These are phyloP conservation scores for Salix brachista DNA, from an alignment of 345 rosid species.

Conservation along the genomic window DNA sequence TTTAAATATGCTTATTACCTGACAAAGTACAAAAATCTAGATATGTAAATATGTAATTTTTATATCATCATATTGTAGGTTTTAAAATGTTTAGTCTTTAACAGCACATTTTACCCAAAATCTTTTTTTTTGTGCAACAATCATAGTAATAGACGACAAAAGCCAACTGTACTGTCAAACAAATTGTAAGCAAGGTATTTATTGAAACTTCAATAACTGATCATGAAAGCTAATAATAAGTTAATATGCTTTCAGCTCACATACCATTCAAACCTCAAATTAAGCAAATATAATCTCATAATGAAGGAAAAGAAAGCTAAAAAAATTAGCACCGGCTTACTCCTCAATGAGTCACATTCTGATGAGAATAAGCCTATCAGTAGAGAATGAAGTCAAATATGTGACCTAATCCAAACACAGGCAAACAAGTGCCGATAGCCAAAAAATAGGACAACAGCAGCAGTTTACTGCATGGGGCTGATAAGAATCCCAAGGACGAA, in stretches of 20 bases:
- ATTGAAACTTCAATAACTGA: neutral
- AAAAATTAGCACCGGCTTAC: neutral
- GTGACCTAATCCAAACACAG: neutral
- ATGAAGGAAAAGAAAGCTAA: neutral
- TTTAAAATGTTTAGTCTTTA: neutral
- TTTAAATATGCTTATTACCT: neutral
- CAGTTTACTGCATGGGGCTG: neutral
- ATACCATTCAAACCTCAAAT: neutral
- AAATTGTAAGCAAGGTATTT: neutral
- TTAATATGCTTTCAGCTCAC: neutral
- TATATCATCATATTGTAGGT: neutral
- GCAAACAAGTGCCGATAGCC: neutral
- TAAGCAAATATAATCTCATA: neutral
- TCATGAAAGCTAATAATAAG: neutral
- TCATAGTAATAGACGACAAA: neutral
- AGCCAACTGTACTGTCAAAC: neutral
- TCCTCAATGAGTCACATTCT: neutral
- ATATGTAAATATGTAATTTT: neutral
- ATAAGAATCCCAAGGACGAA: neutral
- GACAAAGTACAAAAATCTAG: neutral
- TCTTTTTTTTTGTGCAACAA: neutral
- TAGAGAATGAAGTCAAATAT: neutral
- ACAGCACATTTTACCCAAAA: neutral
- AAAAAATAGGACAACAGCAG: neutral
- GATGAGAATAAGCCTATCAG: neutral